A percentile compares a stretch with the other conserved stretches of the same genome.
These are phyloP conservation scores for Umbelopsis sp. DNA, from an alignment of 371 early-diverging fungal species.

Conservation along the genomic window DNA sequence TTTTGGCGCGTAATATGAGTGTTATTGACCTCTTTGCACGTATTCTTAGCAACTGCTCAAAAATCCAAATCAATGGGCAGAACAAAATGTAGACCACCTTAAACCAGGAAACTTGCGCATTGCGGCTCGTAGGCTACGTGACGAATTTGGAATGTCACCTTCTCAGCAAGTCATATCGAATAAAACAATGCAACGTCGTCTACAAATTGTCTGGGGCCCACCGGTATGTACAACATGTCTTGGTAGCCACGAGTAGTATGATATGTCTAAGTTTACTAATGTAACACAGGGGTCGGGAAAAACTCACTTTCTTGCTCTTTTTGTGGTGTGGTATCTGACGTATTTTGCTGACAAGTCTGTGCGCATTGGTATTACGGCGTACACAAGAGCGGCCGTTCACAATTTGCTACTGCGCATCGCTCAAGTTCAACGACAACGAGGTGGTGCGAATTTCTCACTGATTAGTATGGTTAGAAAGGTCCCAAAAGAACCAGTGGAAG, in stretches of 20 bases:
- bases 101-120: slow-evolving; percentile 27
- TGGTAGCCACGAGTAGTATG: not conserved
- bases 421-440: slow-evolving; percentile 28
- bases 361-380: slow-evolving; percentile 60
- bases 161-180: slow-evolving; percentile 56
- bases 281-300: slow-evolving; percentile 61
- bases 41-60: slow-evolving; percentile 25
- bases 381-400: slow-evolving; percentile 56
- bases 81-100: not conserved
- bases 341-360: slow-evolving; percentile 33
- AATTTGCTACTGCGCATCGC: slow-evolving; percentile 49
- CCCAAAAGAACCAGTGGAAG: slow-evolving; percentile 14
- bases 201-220: slow-evolving; percentile 66
- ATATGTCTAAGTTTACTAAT: not conserved
- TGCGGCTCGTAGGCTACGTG: slow-evolving; percentile 32
- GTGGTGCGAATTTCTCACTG: slow-evolving; percentile 22
- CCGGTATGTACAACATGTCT: slow-evolving; percentile 44
- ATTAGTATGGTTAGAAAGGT: slow-evolving; percentile 23
- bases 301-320: slow-evolving; percentile 58
- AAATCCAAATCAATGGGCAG: slow-evolving; percentile 38
- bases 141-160: slow-evolving; percentile 55
- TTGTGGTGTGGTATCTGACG: slow-evolving; percentile 49
- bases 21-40: not conserved
- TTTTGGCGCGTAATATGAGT: not conserved
- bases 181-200: slow-evolving; percentile 35